These are phyloP conservation scores for Dalechampia spathulata DNA, from an alignment of 441 rosid genomes.

Conservation along the genomic window DNA sequence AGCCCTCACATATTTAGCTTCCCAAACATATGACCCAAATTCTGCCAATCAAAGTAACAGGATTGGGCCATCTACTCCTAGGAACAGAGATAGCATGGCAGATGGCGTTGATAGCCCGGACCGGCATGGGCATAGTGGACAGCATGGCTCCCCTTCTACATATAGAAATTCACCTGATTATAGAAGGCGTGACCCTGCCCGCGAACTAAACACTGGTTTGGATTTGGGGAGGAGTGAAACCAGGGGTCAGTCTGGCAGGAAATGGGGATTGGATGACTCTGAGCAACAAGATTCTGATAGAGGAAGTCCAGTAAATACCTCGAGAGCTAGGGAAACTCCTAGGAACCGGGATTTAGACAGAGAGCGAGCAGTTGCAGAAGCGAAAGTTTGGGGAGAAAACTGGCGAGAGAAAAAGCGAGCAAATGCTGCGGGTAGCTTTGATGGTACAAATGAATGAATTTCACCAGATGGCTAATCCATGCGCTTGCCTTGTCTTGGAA, in stretches of 20 bases:
- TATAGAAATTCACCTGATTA: constrained; percentile 82
- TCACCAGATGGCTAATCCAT: too few relatives aligned
- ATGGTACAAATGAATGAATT: constrained; percentile 61
- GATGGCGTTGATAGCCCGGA: constrained; percentile 83
- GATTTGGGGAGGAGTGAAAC: constrained; percentile 59
- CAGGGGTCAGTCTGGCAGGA: constrained; percentile 78
- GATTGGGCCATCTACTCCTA: constrained; percentile 57
- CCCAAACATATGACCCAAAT: constrained; percentile 80
- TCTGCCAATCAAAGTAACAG: constrained; percentile 54
- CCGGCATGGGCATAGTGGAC: constrained; percentile 30
- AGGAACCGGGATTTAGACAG: constrained; percentile 86
- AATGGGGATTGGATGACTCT: constrained; percentile 59
- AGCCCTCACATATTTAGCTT: constrained; percentile 87
- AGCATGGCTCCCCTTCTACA: constrained; percentile 65
- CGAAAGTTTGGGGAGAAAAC: constrained; percentile 98
- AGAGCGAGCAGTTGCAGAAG: constrained; percentile 94
- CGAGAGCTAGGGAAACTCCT: constrained; percentile 66
- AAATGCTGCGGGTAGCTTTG: constrained; percentile 59
- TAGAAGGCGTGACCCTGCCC: constrained; percentile 54
- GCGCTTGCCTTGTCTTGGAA: too few relatives aligned
- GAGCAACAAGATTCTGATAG: constrained; percentile 63
- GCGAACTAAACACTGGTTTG: constrained; percentile 48
- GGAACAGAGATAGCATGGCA: constrained; percentile 53
- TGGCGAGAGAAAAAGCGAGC: constrained; percentile 89
- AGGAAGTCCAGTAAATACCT: constrained; percentile 60